Conservation (phyloP, 805 yeast species). For the Candida wancherniae region DNA sequence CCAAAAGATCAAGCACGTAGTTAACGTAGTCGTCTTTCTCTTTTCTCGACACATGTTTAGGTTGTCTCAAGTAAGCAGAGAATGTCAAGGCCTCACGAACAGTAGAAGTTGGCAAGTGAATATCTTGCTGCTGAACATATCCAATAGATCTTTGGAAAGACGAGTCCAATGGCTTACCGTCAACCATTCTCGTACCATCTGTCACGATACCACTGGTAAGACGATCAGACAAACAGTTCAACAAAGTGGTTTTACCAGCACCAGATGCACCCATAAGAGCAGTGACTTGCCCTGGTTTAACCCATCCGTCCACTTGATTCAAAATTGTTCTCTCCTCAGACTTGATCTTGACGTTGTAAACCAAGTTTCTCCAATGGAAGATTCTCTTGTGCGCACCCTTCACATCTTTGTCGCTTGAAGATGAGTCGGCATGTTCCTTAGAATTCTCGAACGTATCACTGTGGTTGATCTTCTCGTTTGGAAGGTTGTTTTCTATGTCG, state of each 20-base stretch:
- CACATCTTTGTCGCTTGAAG: slow-evolving; percentile 10
- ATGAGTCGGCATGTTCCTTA: slow-evolving; percentile 12
- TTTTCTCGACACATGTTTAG: slow-evolving; percentile 45
- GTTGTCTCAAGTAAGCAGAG: slow-evolving; percentile 70
- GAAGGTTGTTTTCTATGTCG: slow-evolving; percentile 34
- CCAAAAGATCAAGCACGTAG: slow-evolving; percentile 58
- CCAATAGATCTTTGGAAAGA: slow-evolving; percentile 77
- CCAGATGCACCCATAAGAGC: slow-evolving; percentile 86
- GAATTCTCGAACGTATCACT: slow-evolving; percentile 28
- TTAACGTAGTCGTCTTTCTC: slow-evolving; percentile 70
- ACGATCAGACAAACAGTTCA: slow-evolving; percentile 70
- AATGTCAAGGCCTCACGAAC: slow-evolving; percentile 72
- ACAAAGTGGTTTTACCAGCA: slow-evolving; percentile 78
- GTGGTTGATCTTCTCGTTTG: slow-evolving; percentile 24
- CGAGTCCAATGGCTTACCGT: slow-evolving; percentile 57
- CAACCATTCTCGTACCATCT: slow-evolving; percentile 57
- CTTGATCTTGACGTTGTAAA: slow-evolving; percentile 34
- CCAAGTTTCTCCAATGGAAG: slow-evolving; percentile 38
- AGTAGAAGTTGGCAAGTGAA: slow-evolving; percentile 63
- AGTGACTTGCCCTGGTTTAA: slow-evolving; percentile 75
- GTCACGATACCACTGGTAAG: slow-evolving; percentile 66
- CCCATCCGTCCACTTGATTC: slow-evolving; percentile 53
- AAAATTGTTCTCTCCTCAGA: slow-evolving; percentile 37
- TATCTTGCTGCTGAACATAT: slow-evolving; percentile 77
- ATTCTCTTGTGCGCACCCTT: slow-evolving; percentile 16